Evolutionary conservation across 1,139 yeast species (phyloP), one percentile per base, ranked within the genome.

Genomic region (Candida labiduridarum): DNA sequence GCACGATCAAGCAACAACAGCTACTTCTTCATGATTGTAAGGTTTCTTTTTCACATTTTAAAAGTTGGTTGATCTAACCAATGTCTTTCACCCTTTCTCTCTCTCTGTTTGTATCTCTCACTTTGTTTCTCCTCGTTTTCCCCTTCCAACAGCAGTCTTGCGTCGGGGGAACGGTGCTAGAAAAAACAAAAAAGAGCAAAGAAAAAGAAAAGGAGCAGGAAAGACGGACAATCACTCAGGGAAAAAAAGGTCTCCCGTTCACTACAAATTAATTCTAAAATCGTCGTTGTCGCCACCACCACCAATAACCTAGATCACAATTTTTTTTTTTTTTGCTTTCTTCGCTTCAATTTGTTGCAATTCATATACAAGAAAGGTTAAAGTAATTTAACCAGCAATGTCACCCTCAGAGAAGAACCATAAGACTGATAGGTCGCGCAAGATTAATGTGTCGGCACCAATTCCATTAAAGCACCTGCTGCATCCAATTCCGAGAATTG

Each of bases 381-480:
- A 22, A 19, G 41, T 19, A 7, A 30, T 41, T 29, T 16, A 41
- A 18, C 36, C 41, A 44, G n/a, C 14, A 19, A 44, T 44, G 46
- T 38, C 39, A 18, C 46, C 46, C 3, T 12, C 27, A 27, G 46
- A 44, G 10, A 44, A 44, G 27, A 44, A 44, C 16, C 43, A 45
- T 33, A 38, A 49, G 46, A 22, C 43, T 29, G 50, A 30, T 8
- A 38, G 27, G 30, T 14, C 34, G 35, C 50, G 27, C 12, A 45
- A 36, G 45, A 30, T 45, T 36, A 45, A 45, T 42, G 56, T 62
- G 22, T 41, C 52, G 25, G 66, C 66, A 1, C 69, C 68, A 8
- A 55, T 63, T 36, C 68, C 69, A 3, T 51, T 61, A 30, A 58
- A 55, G 34, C 41, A 47, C 31, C 34, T 50, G 14, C 46, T 31